Base-by-base conservation (phyloP, 2,329 filamentous ascomycete species). In the Fusarium cyanostomum region DNA sequence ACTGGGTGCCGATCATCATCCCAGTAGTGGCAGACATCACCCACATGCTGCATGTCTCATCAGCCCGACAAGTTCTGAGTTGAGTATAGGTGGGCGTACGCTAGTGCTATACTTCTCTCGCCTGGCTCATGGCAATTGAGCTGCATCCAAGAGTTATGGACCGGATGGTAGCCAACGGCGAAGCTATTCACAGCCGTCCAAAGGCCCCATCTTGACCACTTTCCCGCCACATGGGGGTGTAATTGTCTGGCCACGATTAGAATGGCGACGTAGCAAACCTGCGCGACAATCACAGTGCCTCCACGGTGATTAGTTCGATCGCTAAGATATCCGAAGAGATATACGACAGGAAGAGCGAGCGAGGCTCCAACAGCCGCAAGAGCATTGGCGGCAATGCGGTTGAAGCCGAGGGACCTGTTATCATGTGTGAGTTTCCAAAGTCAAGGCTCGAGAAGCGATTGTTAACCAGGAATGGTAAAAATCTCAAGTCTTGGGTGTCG, bases 111-210 rank as follows among this genome's bases (percentile, higher is more conserved):
- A 12, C 59, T 62, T 21, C 55, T 30, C 26, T 62, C 59, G 13
- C 39, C 45, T 18, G 55, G 66, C 15, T 79, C 79, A 12, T 72
- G 73, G 62, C 82, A 84, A 61, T 85, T 85, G 7, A 84, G 71
- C 65, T 84, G 81, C 15, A 82, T 72, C 82, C 82, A 85, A 0
- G 80, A 77, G 68, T 84, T 85, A 52, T 84, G 81, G 1, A 82
- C 75, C 0, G 82, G 82, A 67, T 85, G 82, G 59, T 84, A 85
- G 0, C 82, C 80, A 8, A 84, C 82, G 0, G 82, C 81, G 33
- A 84, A 78, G 2, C 73, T 73, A 67, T 85, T 84, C 4, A 84
- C 76, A 0, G 75, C 74, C 4, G 82, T 85, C 82, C 82, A 84
- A 7, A 85, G 70, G 0, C 77, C 81, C 73, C 80, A 83, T 10